Conservation (phyloP, 2,329 filamentous ascomycete species). For the Graphilbum sp. region DNA sequence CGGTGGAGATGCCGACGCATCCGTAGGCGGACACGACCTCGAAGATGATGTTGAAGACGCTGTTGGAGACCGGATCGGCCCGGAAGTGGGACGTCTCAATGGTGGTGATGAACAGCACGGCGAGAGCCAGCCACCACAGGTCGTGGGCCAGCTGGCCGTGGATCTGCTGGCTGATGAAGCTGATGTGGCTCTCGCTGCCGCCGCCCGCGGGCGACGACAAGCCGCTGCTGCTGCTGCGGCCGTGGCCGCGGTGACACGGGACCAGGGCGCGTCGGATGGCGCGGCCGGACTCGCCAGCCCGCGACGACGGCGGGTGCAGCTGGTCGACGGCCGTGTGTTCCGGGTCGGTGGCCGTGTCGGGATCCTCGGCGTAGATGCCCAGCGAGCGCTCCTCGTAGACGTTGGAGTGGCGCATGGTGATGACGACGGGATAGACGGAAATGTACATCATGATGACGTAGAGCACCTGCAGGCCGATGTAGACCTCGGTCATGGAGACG, state of each 20-base stretch:
- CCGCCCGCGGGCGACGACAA: conserved; percentile 8
- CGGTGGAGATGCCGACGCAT: conserved; percentile 40
- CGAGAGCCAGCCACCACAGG: conserved; percentile 46
- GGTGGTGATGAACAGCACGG: conserved; percentile 40
- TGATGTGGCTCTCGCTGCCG: conserved; percentile 22
- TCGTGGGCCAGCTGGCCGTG: conserved; percentile 46
- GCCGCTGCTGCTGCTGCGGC: conserved; percentile 20
- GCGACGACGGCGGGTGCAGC: conserved; percentile 3
- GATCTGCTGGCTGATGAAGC: conserved; percentile 37
- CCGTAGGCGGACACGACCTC: conserved; percentile 41
- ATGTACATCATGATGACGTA: conserved; percentile 54
- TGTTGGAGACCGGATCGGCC: conserved; percentile 32
- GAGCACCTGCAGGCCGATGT: conserved; percentile 40
- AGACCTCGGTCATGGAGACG: conserved; percentile 38
- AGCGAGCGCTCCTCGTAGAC: conserved; percentile 55
- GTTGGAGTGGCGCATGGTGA: conserved; percentile 52
- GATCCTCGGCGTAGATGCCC: conserved; percentile 34
- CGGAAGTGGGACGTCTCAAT: conserved; percentile 40
- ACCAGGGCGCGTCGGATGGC: conserved; percentile 15
- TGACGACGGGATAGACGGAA: conserved; percentile 44
- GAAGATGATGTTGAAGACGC: conserved; percentile 41
- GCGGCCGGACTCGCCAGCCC: conserved; percentile 16
- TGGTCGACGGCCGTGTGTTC: background rate
- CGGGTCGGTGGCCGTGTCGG: background rate
- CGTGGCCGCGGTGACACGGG: conserved; percentile 22